Evolutionary conservation across 2,329 filamentous ascomycete genomes (phyloP).

Genomic region (Cryphonectria nitschkei): DNA sequence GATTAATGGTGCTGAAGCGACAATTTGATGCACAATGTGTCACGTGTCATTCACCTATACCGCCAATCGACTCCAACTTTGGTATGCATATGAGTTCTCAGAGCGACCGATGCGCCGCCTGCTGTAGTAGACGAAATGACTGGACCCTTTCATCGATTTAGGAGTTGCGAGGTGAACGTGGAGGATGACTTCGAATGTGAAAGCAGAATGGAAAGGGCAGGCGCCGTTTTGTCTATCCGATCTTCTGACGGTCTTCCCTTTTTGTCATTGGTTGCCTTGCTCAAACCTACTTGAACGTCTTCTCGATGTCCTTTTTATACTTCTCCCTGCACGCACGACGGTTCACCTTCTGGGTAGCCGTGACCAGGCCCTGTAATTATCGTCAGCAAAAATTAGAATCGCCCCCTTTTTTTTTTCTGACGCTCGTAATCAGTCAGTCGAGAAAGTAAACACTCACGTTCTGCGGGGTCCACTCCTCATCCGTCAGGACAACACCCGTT

Average conservation of each 20-base stretch:
- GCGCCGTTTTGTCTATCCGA: background rate
- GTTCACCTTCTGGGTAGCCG: constrained; percentile 66
- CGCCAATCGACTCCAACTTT: background rate
- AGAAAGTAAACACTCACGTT: constrained; percentile 66
- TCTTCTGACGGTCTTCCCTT: background rate
- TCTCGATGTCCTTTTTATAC: constrained; percentile 57
- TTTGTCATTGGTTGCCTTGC: background rate
- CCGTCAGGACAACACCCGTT: constrained; percentile 74
- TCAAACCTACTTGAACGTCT: constrained; percentile 39
- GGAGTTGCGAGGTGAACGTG: background rate
- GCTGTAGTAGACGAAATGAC: background rate
- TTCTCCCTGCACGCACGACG: constrained; percentile 53
- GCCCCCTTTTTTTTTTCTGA: constrained; percentile 18
- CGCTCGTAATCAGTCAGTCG: background rate
- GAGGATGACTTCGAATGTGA: background rate
- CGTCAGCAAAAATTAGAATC: background rate
- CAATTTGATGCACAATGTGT: background rate
- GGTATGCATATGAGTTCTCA: background rate
- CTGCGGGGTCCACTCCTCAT: constrained; percentile 86
- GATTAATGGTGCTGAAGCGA: background rate
- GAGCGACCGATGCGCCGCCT: background rate
- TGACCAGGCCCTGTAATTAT: constrained; percentile 57
- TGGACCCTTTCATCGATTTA: background rate
- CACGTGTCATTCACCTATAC: background rate
- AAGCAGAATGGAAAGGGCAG: too few relatives aligned